phyloP scores from a whole-genome alignment of 2,329 filamentous ascomycete species.

The Plenodomus lindquistii region DNA sequence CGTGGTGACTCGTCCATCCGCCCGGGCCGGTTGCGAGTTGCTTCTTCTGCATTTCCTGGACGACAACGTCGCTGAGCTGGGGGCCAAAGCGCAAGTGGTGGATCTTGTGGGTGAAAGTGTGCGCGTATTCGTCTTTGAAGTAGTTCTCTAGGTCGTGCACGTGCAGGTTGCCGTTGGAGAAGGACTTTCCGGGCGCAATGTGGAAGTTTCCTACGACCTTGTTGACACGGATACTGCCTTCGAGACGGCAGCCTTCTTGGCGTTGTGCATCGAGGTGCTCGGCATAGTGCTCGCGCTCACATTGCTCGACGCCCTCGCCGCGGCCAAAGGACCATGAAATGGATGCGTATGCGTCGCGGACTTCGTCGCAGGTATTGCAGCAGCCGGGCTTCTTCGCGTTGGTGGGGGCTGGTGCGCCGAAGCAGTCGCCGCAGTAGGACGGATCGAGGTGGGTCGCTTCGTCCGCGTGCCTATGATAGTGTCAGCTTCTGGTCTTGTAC shows the following conservation, averaged over 20 bases:
- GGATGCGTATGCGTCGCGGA: constrained; percentile 88
- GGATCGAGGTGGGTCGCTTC: constrained; percentile 82
- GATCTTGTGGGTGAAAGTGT: constrained; percentile 88
- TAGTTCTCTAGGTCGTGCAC: constrained; percentile 98
- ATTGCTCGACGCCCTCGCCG: constrained; percentile 93
- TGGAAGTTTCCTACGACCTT: constrained; percentile 99
- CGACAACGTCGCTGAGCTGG: constrained; percentile 75
- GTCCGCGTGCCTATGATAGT: constrained; percentile 60
- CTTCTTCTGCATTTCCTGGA: constrained; percentile 44
- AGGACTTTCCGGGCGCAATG: constrained; percentile 91
- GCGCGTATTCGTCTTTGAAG: constrained; percentile 70
- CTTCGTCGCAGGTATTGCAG: constrained; percentile 96
- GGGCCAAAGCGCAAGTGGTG: constrained; percentile 93
- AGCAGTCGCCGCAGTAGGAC: constrained; percentile 90
- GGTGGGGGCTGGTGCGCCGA: constrained; percentile 75
- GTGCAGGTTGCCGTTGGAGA: constrained; percentile 96
- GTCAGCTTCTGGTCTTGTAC: constrained; percentile 9
- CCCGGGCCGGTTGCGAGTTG: constrained; percentile 62
- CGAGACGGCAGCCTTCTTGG: constrained; percentile 90
- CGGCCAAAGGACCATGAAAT: constrained; percentile 92
- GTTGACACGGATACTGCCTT: constrained; percentile 91
- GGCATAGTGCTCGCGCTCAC: constrained; percentile 89
- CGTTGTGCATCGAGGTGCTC: constrained; percentile 87
- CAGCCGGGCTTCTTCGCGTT: constrained; percentile 80
- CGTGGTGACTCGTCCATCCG: constrained; percentile 83